Percentiles rank a stretch among this genome's conserved stretches.
Evolutionary conservation across 345 rosid genomes (phyloP).

Genomic region (Durio zibethinus): DNA sequence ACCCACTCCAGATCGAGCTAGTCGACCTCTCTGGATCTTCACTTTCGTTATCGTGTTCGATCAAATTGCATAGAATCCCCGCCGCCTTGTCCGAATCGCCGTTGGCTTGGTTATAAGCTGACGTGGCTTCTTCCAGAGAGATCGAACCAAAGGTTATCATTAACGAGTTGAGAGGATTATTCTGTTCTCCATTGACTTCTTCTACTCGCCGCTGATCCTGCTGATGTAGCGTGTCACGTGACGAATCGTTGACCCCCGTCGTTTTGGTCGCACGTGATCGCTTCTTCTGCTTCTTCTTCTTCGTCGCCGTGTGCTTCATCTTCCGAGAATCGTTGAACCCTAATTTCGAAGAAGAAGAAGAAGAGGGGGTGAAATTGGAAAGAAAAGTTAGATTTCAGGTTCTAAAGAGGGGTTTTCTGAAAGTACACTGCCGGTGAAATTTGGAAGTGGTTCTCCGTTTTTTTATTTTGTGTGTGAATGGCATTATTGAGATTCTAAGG

Average conservation of each 20-base stretch:
- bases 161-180: slow-evolving; percentile 28
- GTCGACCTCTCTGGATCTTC: slow-evolving; percentile 36
- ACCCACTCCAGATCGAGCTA: slow-evolving; percentile 41
- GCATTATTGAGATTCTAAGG: neutral
- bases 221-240: slow-evolving; percentile 12
- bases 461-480: neutral
- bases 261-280: slow-evolving; percentile 23
- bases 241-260: slow-evolving; percentile 13
- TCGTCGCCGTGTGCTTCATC: slow-evolving; percentile 47
- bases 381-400: neutral
- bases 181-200: slow-evolving; percentile 5
- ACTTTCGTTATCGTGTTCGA: slow-evolving; percentile 22
- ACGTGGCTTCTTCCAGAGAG: slow-evolving; percentile 47
- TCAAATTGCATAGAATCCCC: slow-evolving; percentile 31
- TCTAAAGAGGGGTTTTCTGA: neutral
- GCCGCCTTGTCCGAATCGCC: slow-evolving; percentile 53
- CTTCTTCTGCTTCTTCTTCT: slow-evolving; percentile 35
- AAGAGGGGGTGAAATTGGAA: neutral
- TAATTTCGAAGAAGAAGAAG: neutral
- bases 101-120: slow-evolving; percentile 41
- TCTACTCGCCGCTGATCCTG: slow-evolving; percentile 17
- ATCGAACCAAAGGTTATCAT: slow-evolving; percentile 51
- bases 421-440: neutral
- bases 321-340: slow-evolving; percentile 10
- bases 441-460: neutral